Evolutionary conservation across 2,329 filamentous ascomycete species (phyloP), one percentile per base, ranked within the genome.

Genomic region (Trichothecium roseum): DNA sequence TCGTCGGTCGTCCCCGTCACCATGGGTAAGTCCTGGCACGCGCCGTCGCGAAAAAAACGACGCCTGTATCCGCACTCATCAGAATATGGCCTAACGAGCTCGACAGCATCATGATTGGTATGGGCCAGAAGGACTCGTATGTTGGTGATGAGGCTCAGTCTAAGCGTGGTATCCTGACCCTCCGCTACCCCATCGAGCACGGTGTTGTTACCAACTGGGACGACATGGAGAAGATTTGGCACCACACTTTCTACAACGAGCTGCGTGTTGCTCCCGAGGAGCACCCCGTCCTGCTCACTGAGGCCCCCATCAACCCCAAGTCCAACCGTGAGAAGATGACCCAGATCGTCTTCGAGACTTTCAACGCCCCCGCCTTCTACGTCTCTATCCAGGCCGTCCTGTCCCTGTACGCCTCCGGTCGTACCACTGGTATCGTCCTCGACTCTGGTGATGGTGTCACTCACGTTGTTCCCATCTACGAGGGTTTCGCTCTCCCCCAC

Each of bases 291-390:
- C 81, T 98, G 63, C 79, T 98, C 67, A 98, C 91, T 55, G 91
- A 98, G 77, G 91, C 91, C 56, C 91, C 91, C 54, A 96, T 98
- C 82, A 98, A 98, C 82, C 91, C 91, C 68, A 96, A 96, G 81
- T 94, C 85, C 75, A 98, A 98, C 80, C 85, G 91, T 81, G 91
- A 98, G 80, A 98, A 98, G 87, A 98, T 98, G 91, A 96, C 91
- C 55, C 91, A 98, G 76, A 98, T 98, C 52, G 88, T 98, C 66
- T 98, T 98, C 76, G 91, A 98, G 81, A 98, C 91, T 57, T 98
- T 98, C 82, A 96, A 98, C 76, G 89, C 91, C 57, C 91, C 91
- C 54, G 91, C 91, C 55, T 96, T 98, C 81, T 98, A 98, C 79
- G 91, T 98, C 75, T 96, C 91, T 60, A 98, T 98, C 69, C 89